Base-by-base conservation (phyloP, 768 basidiomycete species). In the Gelatoporia subvermispora region DNA sequence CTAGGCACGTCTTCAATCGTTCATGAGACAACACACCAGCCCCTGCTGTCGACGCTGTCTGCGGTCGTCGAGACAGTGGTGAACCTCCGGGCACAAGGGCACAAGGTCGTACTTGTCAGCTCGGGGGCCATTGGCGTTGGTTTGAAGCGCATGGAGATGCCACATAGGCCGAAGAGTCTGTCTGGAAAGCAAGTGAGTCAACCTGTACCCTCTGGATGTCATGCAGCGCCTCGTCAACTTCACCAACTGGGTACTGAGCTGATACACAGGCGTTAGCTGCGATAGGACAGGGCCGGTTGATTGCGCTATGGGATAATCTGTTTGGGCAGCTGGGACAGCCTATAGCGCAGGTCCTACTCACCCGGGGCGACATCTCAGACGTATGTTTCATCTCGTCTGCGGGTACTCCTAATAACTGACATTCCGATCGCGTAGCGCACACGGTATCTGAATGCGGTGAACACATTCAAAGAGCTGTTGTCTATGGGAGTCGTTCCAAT, bases 81-180 rank as follows among this genome's bases (percentile, higher is more conserved):
- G 15, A 68, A 81, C 28, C 77, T 99, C 15, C 80, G 84, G 41
- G 70, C 73, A 4, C 72, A 84, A 37, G 95, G 95, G 0, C 95
- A 99, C 70, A 88, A 93, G 60, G 90, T 98, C 46, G 90, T 98
- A 3, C 81, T 99, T 10, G 93, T 96, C 50, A 93, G 88, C 59
- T 96, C 93, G 18, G 96, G 96, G 1, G 96, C 96, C n/a, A 97
- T 98, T 50, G 96, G 86, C 0, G 91, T 98, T 16, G 96, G 96
- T 0, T 65, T 98, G 51, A 85, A 93, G 64, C 77, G 93, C 35
- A 98, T 99, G 96, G 76, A 82, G 31, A 68, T 96, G 51, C 74
- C 83, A 11, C 82, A 78, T 45, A 74, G 79, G 45, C 91, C 93
- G 2, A 95, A 94, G 58, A 85, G 77, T 51, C 68, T 99, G 18